Evolutionary conservation across 1,284 basidiomycete genomes (phyloP).

Genomic region (Boletus subluridellus): DNA sequence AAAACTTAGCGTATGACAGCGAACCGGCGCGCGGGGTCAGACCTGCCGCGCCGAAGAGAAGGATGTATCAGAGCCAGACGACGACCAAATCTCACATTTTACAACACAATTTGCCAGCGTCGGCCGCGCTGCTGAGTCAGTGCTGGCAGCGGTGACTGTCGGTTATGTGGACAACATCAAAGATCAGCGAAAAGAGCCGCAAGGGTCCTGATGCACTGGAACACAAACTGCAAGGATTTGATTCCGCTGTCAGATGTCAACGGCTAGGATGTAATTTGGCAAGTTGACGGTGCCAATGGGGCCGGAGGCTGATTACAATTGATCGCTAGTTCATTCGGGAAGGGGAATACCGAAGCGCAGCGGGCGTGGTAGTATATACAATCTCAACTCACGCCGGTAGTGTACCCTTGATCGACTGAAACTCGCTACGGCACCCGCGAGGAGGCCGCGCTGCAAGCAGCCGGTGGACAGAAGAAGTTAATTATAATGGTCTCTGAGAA

Average conservation of each 20-base stretch:
- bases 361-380: background rate
- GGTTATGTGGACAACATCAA: constrained; percentile 25
- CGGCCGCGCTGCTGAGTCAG: constrained; percentile 2
- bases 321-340: constrained; percentile 11
- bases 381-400: constrained; percentile 3
- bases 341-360: background rate
- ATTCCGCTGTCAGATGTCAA: constrained; percentile 32
- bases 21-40: constrained; percentile 5
- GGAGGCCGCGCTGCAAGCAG: constrained; percentile 34
- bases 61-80: constrained; percentile 11
- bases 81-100: constrained; percentile 25
- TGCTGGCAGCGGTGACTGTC: constrained; percentile 8
- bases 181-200: constrained; percentile 19
- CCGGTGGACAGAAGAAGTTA: constrained; percentile 24
- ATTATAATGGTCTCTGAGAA: constrained; percentile 18
- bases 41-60: constrained; percentile 4
- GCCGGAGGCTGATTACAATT: constrained; percentile 22
- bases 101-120: constrained; percentile 4
- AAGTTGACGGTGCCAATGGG: constrained; percentile 7
- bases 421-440: constrained; percentile 18
- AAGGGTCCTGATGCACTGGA: constrained; percentile 1
- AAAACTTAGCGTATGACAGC: constrained; percentile 9
- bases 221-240: constrained; percentile 25
- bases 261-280: constrained; percentile 9
- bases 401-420: constrained; percentile 13